Conservation (phyloP, 2,329 filamentous ascomycete genomes). For the Penicillium occitanis region DNA sequence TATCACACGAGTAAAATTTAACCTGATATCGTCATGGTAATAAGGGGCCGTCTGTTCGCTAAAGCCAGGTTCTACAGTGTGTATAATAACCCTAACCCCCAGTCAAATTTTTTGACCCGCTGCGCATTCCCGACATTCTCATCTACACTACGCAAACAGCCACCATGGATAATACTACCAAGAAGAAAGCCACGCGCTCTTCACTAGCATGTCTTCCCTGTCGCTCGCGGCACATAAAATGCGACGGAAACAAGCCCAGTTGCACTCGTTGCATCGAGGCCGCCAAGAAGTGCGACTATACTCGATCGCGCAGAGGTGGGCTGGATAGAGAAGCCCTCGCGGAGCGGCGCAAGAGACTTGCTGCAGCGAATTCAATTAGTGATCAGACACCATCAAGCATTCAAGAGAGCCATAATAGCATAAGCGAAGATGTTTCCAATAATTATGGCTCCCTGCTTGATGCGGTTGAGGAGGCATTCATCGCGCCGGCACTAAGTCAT, state of each 20-base stretch:
- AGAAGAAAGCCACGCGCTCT: conserved; percentile 12
- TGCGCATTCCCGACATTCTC: not conserved
- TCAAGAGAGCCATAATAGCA: not conserved
- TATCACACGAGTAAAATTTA: too few species aligned
- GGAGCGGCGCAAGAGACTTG: conserved; percentile 26
- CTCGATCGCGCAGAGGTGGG: conserved; percentile 49
- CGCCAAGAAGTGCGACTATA: conserved; percentile 50
- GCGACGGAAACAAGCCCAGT: conserved; percentile 46
- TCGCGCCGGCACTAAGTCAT: not conserved
- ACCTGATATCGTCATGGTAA: too few species aligned
- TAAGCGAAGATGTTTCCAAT: not conserved
- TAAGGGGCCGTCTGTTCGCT: too few species aligned
- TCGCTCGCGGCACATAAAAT: conserved; percentile 47
- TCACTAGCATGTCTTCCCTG: conserved; percentile 35
- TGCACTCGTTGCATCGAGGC: conserved; percentile 46
- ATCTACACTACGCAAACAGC: not conserved
- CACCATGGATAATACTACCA: not conserved
- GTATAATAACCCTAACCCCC: too few species aligned
- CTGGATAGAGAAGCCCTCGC: conserved; percentile 26
- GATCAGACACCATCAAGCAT: not conserved
- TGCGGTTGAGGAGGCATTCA: not conserved
- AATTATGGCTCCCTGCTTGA: not conserved
- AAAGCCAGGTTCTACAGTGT: too few species aligned
- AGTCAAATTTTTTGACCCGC: too few species aligned
- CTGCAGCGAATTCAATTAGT: not conserved